These are phyloP conservation scores for Hansenula sp. DNA, from an alignment of 1,139 yeast genomes.

Conservation along the genomic window DNA sequence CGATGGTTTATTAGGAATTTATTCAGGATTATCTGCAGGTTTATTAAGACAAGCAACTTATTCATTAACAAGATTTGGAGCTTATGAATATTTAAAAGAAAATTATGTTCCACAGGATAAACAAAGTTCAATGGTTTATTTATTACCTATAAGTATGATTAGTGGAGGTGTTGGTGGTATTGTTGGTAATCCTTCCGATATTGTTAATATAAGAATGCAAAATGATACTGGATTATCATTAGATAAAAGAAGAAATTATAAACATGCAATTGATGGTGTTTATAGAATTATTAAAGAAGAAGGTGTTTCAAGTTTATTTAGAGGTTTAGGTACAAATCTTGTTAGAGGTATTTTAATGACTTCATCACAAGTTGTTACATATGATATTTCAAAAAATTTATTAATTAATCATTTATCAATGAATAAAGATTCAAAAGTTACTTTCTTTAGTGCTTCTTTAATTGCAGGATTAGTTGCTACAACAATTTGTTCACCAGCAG, in stretches of 20 bases:
- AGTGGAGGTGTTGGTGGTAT: conserved; percentile 83
- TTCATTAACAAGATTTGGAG: conserved; percentile 81
- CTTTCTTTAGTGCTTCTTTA: conserved; percentile 75
- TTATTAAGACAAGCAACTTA: conserved; percentile 83
- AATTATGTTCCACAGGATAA: conserved; percentile 33
- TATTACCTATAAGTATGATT: conserved; percentile 76
- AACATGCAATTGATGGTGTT: conserved; percentile 76
- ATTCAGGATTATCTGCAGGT: conserved; percentile 80
- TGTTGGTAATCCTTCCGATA: conserved; percentile 86
- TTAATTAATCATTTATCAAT: conserved; percentile 47
- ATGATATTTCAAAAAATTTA: conserved; percentile 66
- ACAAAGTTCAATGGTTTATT: conserved; percentile 26
- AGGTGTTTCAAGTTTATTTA: conserved; percentile 53
- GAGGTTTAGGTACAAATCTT: conserved; percentile 77
- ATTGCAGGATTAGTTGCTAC: conserved; percentile 85
- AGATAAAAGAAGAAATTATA: conserved; percentile 67
- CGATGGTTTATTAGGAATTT: conserved; percentile 68
- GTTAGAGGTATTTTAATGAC: conserved; percentile 85
- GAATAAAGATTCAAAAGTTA: conserved; percentile 59
- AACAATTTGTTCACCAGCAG: conserved; percentile 89
- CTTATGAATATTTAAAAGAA: conserved; percentile 73
- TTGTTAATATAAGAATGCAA: conserved; percentile 88
- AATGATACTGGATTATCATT: conserved; percentile 71
- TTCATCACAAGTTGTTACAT: conserved; percentile 86
- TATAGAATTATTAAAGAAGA: conserved; percentile 57